Base-by-base conservation (phyloP, 2,329 filamentous ascomycete genomes). In the Colletotrichum sp. region DNA sequence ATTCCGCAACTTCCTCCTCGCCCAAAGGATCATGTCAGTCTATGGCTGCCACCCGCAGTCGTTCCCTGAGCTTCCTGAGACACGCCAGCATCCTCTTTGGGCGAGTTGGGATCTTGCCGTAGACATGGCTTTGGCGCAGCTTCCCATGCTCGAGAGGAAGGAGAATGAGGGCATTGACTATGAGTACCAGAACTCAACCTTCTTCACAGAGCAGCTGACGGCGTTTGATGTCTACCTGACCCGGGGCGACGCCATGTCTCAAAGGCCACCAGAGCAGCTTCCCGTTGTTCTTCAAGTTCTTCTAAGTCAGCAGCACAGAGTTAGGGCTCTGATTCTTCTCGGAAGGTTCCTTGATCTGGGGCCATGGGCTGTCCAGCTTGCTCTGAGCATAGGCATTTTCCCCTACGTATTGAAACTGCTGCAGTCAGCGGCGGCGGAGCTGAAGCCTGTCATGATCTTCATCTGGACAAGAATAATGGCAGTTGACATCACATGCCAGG, bases 401-500 rank as follows among this genome's bases (percentile, higher is more conserved):
- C 97, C 97, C 1, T 99, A 99, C 82, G 97, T 99, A n/a, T 88
- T 99, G 39, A 99, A 99, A 85, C 89, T 99, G 30, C 88, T 99
- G 22, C 97, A 99, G 83, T 98, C 97, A 6, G 96, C 97, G 62
- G 97, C 97, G 0, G 91, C 95, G 62, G 97, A 99, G 84, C 87
- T 99, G 77, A 98, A 98, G 82, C 96, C 97, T 0, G 96, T 98
- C 76, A 98, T 99, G 97, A 96, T 99, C 7, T 99, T 98, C 84
- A 99, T 99, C 77, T 99, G 97, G 97, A 96, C 97, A 8, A 92
- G 97, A 65, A 95, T 99, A 58, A 91, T 99, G 78, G 97, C 97
- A 9, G 97, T 99, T 8, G 97, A 99, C 81, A 93, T 97, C 75
- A 95, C 95, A 2, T 98, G 97, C 81, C 97, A 99, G 84, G 93